A percentile compares a stretch with the other conserved stretches of the same genome.
Evolutionary conservation across 75 land plant species (phyloP).

Genomic region (Sequoiadendron giganteum): DNA sequence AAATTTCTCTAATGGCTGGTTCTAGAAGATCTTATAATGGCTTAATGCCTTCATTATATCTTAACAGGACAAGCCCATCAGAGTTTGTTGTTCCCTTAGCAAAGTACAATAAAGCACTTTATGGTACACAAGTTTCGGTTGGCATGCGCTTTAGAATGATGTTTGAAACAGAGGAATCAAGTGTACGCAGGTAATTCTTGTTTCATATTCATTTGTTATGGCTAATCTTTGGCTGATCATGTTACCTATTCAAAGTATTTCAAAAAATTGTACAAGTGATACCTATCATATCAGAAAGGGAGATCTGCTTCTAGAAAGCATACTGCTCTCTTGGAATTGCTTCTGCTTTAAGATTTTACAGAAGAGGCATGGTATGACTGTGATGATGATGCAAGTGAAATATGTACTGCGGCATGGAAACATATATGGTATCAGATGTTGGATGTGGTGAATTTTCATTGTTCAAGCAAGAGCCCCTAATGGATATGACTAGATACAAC

Average conservation of each 20-base stretch:
- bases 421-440: slow-evolving; percentile 23
- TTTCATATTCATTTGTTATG: background rate
- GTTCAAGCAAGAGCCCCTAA: no score
- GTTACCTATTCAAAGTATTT: background rate
- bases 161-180: slow-evolving; percentile 92
- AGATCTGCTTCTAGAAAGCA: background rate
- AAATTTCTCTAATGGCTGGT: background rate
- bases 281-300: background rate
- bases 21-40: background rate
- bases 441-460: no score
- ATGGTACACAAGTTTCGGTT: slow-evolving; percentile 62
- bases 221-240: background rate
- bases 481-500: no score
- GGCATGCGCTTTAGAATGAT: slow-evolving; percentile 95
- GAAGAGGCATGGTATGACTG: no score
- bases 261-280: background rate
- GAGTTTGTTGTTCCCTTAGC: slow-evolving; percentile 77
- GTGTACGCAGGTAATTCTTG: slow-evolving; percentile 62
- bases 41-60: background rate
- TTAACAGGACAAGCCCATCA: slow-evolving; percentile 77
- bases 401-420: background rate
- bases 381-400: no score
- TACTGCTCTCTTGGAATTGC: background rate
- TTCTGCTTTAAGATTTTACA: no score
- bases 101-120: slow-evolving; percentile 70